Evolutionary conservation across 2,329 filamentous ascomycete genomes (phyloP), one percentile per base, ranked within the genome.

Genomic region (Hypomyces rosellus): DNA sequence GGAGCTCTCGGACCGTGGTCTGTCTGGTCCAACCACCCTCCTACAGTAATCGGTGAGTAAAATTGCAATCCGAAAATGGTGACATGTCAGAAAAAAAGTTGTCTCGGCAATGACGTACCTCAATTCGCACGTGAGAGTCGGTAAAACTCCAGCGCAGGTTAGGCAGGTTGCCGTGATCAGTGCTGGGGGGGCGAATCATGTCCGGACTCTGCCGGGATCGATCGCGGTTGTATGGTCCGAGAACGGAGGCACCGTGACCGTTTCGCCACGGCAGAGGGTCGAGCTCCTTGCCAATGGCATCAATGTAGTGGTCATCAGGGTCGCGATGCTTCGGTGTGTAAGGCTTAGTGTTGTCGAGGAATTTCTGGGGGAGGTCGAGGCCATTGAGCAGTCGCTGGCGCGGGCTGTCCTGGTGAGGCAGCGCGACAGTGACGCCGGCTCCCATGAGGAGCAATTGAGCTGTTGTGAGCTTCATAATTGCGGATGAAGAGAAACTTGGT

Each of bases 11-110:
- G 14, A 82, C 69, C 4, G 84, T 88, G 1, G 85, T 89, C 65
- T 89, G 84, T 20, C 86, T 76, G 1, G 86, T 87, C 86, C 86
- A 90, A 48, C 86, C 85, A 44, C 84, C 85, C 66, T 89, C 85
- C 75, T 88, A 49, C 38, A 39, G 25, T 5, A 30, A 30, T 30
- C 25, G 25, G 25, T 30, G 25, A 30, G 25, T 30, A 30, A 30
- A 30, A 30, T 4, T 16, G 25, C 25, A 38, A 16, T 6, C 36
- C 36, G 36, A 38, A 14, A 4, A 4, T 4, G 39, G 61, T 8
- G 59, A 50, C 5, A 22, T 30, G n/a, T 40, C 22, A 11, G 12
- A 38, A 16, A 8, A 5, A 38, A 38, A 16, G 2, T 38, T n/a
- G 8, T 38, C 25, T 30, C 9, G 25, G 25, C 25, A 30, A 30